Evolutionary conservation across 805 yeast species (phyloP).

Genomic region (Blastobotrys peoriensis): DNA sequence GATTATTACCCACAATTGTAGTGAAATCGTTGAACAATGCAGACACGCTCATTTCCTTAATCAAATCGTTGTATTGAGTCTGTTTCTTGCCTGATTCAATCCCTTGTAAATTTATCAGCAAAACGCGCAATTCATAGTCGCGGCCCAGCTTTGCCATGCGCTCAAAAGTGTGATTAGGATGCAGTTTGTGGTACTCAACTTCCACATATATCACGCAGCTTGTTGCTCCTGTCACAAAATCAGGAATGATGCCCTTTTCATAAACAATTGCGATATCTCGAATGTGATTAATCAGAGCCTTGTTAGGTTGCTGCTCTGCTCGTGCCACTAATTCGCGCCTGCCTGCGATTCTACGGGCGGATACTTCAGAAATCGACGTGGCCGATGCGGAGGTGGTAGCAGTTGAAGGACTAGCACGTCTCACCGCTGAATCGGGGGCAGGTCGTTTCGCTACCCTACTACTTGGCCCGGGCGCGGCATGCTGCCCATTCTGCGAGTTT

Average conservation of each 20-base stretch:
- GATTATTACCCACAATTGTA: conserved; percentile 32
- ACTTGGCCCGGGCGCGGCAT: too few relatives aligned
- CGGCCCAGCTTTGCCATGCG: conserved; percentile 32
- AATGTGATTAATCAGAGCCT: conserved; percentile 25
- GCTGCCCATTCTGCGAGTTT: neutral
- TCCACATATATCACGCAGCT: conserved; percentile 33
- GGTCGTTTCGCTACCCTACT: too few relatives aligned
- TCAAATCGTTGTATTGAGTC: conserved; percentile 28
- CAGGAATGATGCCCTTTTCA: conserved; percentile 29
- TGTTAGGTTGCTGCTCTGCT: conserved; percentile 23
- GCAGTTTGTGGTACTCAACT: conserved; percentile 31
- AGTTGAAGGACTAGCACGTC: too few relatives aligned
- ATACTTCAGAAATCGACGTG: conserved; percentile 30
- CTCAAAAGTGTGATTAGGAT: conserved; percentile 36
- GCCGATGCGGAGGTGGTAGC: too few relatives aligned
- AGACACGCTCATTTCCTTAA: conserved; percentile 31
- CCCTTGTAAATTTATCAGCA: conserved; percentile 34
- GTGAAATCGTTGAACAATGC: conserved; percentile 29
- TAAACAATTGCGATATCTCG: conserved; percentile 20
- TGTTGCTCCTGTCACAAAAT: conserved; percentile 30
- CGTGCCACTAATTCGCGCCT: conserved; percentile 13
- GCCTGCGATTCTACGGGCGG: neutral
- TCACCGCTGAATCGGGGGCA: too few relatives aligned
- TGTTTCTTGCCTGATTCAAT: conserved; percentile 35
- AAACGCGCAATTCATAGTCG: conserved; percentile 22